Percentiles rank a stretch among this genome's conserved stretches.
phyloP scores from a whole-genome alignment of 108 stramenopile species.

The Discostella pseudostelligera region DNA sequence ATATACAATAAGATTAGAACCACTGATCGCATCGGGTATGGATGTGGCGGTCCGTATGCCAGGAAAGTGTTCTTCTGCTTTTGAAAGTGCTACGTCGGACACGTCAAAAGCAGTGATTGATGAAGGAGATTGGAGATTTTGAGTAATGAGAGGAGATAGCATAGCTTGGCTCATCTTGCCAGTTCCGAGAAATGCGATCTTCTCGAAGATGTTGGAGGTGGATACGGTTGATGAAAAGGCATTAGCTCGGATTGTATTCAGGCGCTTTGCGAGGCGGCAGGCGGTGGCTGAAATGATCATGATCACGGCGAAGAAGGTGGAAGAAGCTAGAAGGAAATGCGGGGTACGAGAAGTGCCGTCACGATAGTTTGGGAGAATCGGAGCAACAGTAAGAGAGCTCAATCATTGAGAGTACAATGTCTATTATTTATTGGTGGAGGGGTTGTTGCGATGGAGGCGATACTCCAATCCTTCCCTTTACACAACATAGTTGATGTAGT shows the following conservation, averaged over 20 bases:
- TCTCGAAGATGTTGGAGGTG: slow-evolving; percentile 47
- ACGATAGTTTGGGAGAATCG: too few relatives aligned
- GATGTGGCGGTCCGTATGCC: slow-evolving; percentile 51
- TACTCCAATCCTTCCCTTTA: too few relatives aligned
- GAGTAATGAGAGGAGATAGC: slow-evolving; percentile 68
- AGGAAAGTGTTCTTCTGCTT: slow-evolving; percentile 39
- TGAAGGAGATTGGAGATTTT: slow-evolving; percentile 61
- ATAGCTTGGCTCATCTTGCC: slow-evolving; percentile 95
- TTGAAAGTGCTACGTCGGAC: slow-evolving; percentile 43
- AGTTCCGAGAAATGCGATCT: slow-evolving; percentile 87
- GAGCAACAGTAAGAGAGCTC: too few relatives aligned
- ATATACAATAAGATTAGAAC: slow-evolving; percentile 77
- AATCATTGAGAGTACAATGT: too few relatives aligned
- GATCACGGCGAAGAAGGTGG: too few relatives aligned
- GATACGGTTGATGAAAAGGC: slow-evolving; percentile 30
- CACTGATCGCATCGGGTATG: slow-evolving; percentile 58
- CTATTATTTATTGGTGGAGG: too few relatives aligned
- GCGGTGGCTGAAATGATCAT: background rate
- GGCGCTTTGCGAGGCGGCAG: too few relatives aligned
- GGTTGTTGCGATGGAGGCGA: too few relatives aligned
- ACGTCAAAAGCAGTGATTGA: slow-evolving; percentile 72
- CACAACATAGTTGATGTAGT: too few relatives aligned
- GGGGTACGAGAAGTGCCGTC: too few relatives aligned
- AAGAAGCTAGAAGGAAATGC: too few relatives aligned
- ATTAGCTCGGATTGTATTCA: background rate